Percentiles rank a stretch among this genome's conserved stretches.
These are phyloP conservation scores for Radiomyces spectabilis DNA, from an alignment of 192 early-diverging fungal species.

Conservation along the genomic window DNA sequence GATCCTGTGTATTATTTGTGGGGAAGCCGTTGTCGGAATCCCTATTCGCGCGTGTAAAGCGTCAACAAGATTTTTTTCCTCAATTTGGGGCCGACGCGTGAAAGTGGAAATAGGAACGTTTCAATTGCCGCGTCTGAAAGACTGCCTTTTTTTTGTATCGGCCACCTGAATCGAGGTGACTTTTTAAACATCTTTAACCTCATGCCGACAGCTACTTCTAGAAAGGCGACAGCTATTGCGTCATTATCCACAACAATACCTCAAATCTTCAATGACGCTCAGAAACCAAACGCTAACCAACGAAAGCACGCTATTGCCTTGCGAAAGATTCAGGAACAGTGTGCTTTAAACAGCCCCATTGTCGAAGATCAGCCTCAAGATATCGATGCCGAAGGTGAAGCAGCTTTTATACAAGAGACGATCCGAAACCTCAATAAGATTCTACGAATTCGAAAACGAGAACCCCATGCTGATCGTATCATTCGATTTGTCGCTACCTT, in stretches of 20 bases:
- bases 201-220: too few relatives aligned
- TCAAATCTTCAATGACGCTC: slow-evolving; percentile 69
- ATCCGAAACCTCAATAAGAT: slow-evolving; percentile 76
- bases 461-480: slow-evolving; percentile 60
- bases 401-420: slow-evolving; percentile 67
- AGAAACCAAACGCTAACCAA: slow-evolving; percentile 55
- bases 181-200: too few relatives aligned
- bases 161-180: too few relatives aligned
- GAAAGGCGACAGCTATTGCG: not conserved
- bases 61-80: too few relatives aligned
- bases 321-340: slow-evolving; percentile 57
- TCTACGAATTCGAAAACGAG: slow-evolving; percentile 65
- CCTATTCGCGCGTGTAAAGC: too few relatives aligned
- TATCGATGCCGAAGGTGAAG: slow-evolving; percentile 43
- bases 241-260: slow-evolving; percentile 43
- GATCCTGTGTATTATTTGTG: not conserved
- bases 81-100: too few relatives aligned
- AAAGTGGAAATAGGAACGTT: not conserved
- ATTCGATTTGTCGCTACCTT: slow-evolving; percentile 70
- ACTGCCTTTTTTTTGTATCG: not conserved
- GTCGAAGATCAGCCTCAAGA: slow-evolving; percentile 19
- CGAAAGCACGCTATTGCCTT: slow-evolving; percentile 68
- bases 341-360: slow-evolving; percentile 33
- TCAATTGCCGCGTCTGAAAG: not conserved
- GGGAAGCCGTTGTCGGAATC: not conserved